Base-by-base conservation (phyloP, 2,329 filamentous ascomycete species). In the Sarocladium brachiariae region DNA sequence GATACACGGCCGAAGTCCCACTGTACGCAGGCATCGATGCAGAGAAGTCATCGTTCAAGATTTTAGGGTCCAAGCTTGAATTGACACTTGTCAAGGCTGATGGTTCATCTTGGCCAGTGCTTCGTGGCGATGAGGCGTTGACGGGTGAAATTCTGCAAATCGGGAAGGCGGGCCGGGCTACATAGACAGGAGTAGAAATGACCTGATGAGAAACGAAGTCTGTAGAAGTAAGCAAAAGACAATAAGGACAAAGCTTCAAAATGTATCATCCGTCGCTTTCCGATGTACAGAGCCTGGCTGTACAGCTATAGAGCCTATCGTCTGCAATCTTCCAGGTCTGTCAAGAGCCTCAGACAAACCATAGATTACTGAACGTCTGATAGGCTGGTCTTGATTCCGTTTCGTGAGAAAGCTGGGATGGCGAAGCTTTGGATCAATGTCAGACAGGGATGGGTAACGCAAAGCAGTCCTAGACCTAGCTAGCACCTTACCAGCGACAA, bases 31-130 rank as follows among this genome's bases (percentile, higher is more conserved):
- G 75, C 2, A 91, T 99, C 60, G 83, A 96, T 58, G 68, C 84
- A 2, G 83, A 80, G 52, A 83, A 87, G 66, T 89, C 86, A 58
- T 77, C 78, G 51, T 92, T 81, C 72, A 89, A 87, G 69, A 81
- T 96, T 53, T 76, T 96, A 65, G 89, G 89, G 23, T 95, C 90
- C 1, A 96, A 96, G 73, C 72, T 96, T 49, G 91, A 96, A 69
- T 71, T 96, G 61, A 84, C 75, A 24, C 71, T 96, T 50, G 79
- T 65, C 64, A 83, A 83, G 69, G 84, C 83, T 2, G 86, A 91
- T 59, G 86, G 84, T 10, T 76, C 77, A 37, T 87, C 88, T 61
- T 96, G 91, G 91, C 87, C 90, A 30, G 87, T 93, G 4, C 69
- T 96, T 61, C 79, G 89, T 54, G 86, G 83, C 53, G 88, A 93